Evolutionary conservation across 2,329 filamentous ascomycete genomes (phyloP).

Genomic region (Cryphonectria parasitica): DNA sequence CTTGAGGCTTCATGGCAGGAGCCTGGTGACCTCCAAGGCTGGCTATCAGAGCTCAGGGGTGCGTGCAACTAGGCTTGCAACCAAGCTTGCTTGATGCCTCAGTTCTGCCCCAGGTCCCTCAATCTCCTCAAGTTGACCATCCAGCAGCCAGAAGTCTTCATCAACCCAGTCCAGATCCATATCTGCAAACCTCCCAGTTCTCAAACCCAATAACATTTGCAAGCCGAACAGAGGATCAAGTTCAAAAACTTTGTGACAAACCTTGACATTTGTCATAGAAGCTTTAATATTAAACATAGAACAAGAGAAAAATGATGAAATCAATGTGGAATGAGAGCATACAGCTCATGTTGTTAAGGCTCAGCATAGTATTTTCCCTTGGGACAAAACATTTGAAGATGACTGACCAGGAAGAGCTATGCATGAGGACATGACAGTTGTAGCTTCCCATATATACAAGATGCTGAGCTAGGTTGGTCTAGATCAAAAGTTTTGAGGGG

Average conservation of each 20-base stretch:
- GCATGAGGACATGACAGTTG: background rate
- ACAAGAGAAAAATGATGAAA: background rate
- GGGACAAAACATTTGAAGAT: background rate
- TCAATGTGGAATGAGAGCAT: background rate
- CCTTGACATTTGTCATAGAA: background rate
- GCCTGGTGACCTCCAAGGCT: slow-evolving; percentile 1
- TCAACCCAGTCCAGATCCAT: background rate
- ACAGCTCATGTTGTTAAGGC: background rate
- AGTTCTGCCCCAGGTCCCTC: background rate
- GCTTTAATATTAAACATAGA: background rate
- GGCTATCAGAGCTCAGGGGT: background rate
- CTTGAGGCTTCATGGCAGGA: background rate
- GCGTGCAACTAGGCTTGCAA: too few relatives aligned
- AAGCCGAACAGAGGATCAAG: background rate
- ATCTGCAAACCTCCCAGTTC: background rate
- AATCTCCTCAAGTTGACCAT: background rate
- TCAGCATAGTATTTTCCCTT: background rate
- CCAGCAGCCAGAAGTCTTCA: background rate
- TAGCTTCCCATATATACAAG: background rate
- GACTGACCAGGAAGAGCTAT: background rate
- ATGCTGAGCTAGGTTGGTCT: background rate
- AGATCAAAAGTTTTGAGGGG: background rate
- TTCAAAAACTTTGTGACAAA: too few relatives aligned
- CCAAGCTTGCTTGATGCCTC: background rate
- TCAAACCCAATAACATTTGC: background rate